Evolutionary conservation across 1,139 yeast genomes (phyloP), one percentile per base, ranked within the genome.

Genomic region (Candida buenavistaensis): DNA sequence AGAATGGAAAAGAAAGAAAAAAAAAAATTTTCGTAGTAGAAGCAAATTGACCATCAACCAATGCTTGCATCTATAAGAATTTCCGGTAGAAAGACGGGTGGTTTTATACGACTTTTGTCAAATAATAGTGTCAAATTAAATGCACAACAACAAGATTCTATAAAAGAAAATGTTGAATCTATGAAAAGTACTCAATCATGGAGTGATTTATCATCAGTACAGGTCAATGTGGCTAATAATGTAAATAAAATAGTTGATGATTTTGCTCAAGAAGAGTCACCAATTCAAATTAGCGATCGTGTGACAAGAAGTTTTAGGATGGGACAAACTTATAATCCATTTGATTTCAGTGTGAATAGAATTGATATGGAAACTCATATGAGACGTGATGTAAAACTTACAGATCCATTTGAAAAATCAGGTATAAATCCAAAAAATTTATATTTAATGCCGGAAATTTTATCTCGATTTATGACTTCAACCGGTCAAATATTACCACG

Each of bases 401-500:
- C 12, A 7, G 48, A 75, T 42, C 67, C 72, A 11, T 80, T 81
- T 53, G 77, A 73, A 44, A 62, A 67, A 33, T 64, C 72, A 32
- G 82, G 80, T 12, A 68, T 82, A 28, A 75, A 82, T 46, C 90
- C 92, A 16, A 57, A 74, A 32, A 80, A 77, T 50, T 71, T 80
- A 40, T 83, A 82, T 52, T 68, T 80, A 37, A 75, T 80, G 66
- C 88, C 90, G 9, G 78, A 72, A 44, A 59, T 79, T 17, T 68
- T 84, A 40, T 76, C 85, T 3, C 62, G 68, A 36, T 84, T 75
- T 47, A 53, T 83, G 35, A 61, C 80, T 6, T 59, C 77, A 17
- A 74, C 86, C 0, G 94, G 94, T 13, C 82, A 78, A 54, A 82
- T 84, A 23, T 60, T 77, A 34, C 81, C 84, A 23, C 68, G 88